Conservation (phyloP, 805 yeast species). For the Peterozyma toletana region DNA sequence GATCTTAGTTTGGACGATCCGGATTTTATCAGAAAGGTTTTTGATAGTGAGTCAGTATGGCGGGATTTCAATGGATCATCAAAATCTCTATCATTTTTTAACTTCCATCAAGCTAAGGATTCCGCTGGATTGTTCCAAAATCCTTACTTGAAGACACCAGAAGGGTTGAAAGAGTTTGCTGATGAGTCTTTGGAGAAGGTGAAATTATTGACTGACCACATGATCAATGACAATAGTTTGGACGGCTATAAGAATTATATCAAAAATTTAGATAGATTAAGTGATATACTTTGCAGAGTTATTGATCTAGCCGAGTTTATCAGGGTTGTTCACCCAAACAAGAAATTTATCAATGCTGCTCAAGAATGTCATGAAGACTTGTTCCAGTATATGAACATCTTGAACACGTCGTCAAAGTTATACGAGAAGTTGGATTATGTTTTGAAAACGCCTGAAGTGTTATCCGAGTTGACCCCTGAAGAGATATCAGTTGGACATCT, state of each 20-base stretch:
- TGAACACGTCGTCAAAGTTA: constrained; percentile 77
- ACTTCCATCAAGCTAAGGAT: constrained; percentile 7
- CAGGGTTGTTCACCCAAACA: constrained; percentile 79
- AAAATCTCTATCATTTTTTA: constrained; percentile 15
- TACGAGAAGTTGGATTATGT: constrained; percentile 54
- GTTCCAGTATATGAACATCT: constrained; percentile 89
- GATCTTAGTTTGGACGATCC: too few species aligned
- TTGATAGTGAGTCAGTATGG: constrained; percentile 60
- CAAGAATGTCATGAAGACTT: constrained; percentile 80
- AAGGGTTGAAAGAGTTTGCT: constrained; percentile 65
- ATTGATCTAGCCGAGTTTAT: constrained; percentile 92
- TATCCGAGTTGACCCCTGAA: constrained; percentile 48
- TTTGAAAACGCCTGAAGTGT: constrained; percentile 31
- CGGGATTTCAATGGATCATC: constrained; percentile 33
- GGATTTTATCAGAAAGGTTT: constrained; percentile 33
- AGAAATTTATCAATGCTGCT: constrained; percentile 67
- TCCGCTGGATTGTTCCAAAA: constrained; percentile 69
- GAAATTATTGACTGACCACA: constrained; percentile 46
- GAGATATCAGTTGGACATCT: constrained; percentile 79
- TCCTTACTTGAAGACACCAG: constrained; percentile 59
- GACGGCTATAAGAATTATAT: constrained; percentile 46
- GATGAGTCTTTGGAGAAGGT: constrained; percentile 60
- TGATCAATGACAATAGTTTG: constrained; percentile 38
- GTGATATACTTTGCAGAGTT: constrained; percentile 85
- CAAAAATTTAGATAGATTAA: constrained; percentile 67